Evolutionary conservation across 1,284 basidiomycete genomes (phyloP), one percentile per base, ranked within the genome.

Genomic region (Moesziomyces antarcticus): DNA sequence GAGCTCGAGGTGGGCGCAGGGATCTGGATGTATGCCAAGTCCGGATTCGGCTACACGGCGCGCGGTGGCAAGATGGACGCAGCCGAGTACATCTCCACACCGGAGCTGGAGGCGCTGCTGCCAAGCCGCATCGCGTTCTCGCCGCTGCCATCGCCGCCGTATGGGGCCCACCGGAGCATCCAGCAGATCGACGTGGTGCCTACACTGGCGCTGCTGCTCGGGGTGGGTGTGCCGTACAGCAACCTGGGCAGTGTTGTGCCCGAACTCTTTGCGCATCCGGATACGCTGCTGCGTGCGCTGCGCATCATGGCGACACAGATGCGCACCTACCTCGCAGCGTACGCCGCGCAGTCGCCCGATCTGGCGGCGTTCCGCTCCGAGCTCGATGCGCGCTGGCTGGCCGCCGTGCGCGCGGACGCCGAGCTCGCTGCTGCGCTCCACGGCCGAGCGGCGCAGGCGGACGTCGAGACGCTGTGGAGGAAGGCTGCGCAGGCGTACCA

Each of bases 141-240:
- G 13, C 73, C 78, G 10, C 73, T 83, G 20, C 77, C 75, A 7
- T 73, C 70, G 5, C 70, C 78, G 11, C 75, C 72, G 1, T 67
- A 69, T 37, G 14, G 25, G 5, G 10, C 50, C 6, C 88, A 87
- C 42, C 89, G 94, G 9, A 88, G 88, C 16, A 88, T 96, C 51
- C 91, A 95, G 73, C 97, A 99, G 85, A 97, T 99, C 77, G 96
- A 98, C 85, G 87, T 99, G 35, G 90, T 98, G 0, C 93, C 96
- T 0, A 92, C 94, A 0, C 84, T 99, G 30, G 90, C 94, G 3
- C 88, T 98, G n/a, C 88, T 97, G 9, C 89, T 99, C 13, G 95
- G 96, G 21, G 85, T 97, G 3, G 93, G 94, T 0, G 92, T 99
- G 50, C 97, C 97, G 0, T 98, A 92, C 87, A 97, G 96, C 85